Evolutionary conservation across 2,329 filamentous ascomycete species (phyloP).

Genomic region (Alternaria brassicicola): DNA sequence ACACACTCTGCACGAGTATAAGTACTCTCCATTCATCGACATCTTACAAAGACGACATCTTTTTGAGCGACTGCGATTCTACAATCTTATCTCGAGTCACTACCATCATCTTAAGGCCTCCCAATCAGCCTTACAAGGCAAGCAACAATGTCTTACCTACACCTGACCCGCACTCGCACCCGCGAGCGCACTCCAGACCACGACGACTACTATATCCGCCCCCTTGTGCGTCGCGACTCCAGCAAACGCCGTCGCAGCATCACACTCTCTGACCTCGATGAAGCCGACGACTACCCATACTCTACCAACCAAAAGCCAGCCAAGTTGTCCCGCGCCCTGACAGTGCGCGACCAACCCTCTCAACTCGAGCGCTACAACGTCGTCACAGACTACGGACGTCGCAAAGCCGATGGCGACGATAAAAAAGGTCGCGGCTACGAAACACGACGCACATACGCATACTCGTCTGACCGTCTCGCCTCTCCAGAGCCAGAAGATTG

Average conservation of each 20-base stretch:
- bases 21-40: conserved; percentile 1
- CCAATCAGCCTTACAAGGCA: conserved; percentile 2
- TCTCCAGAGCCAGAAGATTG: conserved; percentile 25
- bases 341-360: conserved; percentile 33
- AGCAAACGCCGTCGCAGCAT: conserved; percentile 34
- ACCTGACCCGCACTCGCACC: conserved; percentile 27
- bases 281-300: conserved; percentile 39
- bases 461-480: conserved; percentile 13
- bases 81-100: neutral
- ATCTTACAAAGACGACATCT: neutral
- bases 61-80: neutral
- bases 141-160: conserved; percentile 34
- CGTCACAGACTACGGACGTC: conserved; percentile 26
- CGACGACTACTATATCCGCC: conserved; percentile 23
- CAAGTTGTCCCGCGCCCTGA: conserved; percentile 33
- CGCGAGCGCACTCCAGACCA: conserved; percentile 28
- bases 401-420: conserved; percentile 12
- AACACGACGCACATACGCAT: conserved; percentile 10
- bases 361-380: conserved; percentile 44
- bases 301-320: conserved; percentile 19
- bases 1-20: conserved; percentile 6
- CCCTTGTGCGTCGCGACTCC: conserved; percentile 30
- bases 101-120: neutral
- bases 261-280: conserved; percentile 31
- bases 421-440: conserved; percentile 10